A percentile compares a stretch with the other conserved stretches of the same genome.
These are phyloP conservation scores for Setomelanomma holmii DNA, from an alignment of 2,329 filamentous ascomycete genomes.

Conservation along the genomic window DNA sequence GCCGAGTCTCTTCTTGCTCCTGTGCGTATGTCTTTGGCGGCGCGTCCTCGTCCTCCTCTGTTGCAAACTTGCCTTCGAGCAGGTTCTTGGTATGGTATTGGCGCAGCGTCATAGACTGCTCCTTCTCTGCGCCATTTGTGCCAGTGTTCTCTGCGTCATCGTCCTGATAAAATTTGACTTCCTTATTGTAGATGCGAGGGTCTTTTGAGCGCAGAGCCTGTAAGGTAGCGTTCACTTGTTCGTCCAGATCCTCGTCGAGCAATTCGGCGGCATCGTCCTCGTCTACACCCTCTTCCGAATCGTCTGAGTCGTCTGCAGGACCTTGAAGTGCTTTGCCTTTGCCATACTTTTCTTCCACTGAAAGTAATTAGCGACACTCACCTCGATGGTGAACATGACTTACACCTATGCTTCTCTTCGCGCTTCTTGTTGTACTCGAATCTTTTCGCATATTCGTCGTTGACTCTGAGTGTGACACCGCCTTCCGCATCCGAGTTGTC, in stretches of 20 bases:
- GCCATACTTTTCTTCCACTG: conserved; percentile 89
- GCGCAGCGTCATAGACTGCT: conserved; percentile 83
- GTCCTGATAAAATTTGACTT: conserved; percentile 77
- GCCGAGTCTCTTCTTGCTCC: conserved; percentile 85
- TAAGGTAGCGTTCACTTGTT: conserved; percentile 85
- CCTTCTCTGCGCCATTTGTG: conserved; percentile 63
- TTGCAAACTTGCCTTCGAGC: conserved; percentile 72
- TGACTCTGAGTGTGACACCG: conserved; percentile 71
- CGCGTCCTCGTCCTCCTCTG: conserved; percentile 60
- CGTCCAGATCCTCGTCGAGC: conserved; percentile 83
- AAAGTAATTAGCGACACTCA: conserved; percentile 24
- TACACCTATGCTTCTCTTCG: conserved; percentile 78
- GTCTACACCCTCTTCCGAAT: conserved; percentile 67
- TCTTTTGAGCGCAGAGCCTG: conserved; percentile 90
- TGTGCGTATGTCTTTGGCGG: conserved; percentile 78
- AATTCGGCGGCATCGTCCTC: conserved; percentile 92
- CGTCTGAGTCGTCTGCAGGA: conserved; percentile 60
- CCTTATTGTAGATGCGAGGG: conserved; percentile 84
- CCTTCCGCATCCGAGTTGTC: conserved; percentile 39
- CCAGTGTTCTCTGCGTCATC: conserved; percentile 60
- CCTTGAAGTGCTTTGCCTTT: conserved; percentile 50
- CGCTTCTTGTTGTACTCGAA: conserved; percentile 99
- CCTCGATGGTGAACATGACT: conserved; percentile 34
- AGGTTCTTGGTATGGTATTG: conserved; percentile 94
- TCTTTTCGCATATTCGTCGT: conserved; percentile 84